Evolutionary conservation across 805 yeast genomes (phyloP).

Genomic region (Spencermartinsiella europaea): DNA sequence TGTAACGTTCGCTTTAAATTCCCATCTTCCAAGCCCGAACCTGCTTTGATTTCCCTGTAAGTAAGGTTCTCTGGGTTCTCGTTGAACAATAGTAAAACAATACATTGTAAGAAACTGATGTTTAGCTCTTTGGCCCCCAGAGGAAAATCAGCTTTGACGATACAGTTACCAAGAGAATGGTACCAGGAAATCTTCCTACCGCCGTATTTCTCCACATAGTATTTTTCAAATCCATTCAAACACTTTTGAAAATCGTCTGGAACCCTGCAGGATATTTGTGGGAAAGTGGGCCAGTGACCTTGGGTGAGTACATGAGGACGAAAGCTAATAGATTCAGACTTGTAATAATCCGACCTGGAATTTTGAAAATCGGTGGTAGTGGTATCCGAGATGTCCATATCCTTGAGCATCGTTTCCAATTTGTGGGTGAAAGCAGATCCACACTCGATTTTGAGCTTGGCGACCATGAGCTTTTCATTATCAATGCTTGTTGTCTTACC

Average conservation of each 20-base stretch:
- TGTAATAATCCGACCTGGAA: background rate
- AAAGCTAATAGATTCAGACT: conserved; percentile 6
- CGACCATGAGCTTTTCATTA: conserved; percentile 73
- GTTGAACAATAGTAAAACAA: conserved; percentile 27
- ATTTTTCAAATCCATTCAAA: conserved; percentile 22
- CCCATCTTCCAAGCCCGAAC: conserved; percentile 18
- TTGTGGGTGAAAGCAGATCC: conserved; percentile 86
- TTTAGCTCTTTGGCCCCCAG: conserved; percentile 29
- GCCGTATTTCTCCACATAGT: conserved; percentile 17
- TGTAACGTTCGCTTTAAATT: conserved; percentile 23
- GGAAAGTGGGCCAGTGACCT: conserved; percentile 31
- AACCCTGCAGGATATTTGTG: conserved; percentile 21
- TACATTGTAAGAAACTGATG: conserved; percentile 26
- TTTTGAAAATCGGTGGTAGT: conserved; percentile 45
- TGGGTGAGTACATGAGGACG: conserved; percentile 26
- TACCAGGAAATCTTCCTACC: conserved; percentile 26
- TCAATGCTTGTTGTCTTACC: conserved; percentile 76
- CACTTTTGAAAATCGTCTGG: conserved; percentile 25
- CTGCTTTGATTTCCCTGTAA: conserved; percentile 17
- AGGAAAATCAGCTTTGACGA: conserved; percentile 26
- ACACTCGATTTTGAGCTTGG: conserved; percentile 77
- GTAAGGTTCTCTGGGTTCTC: conserved; percentile 15
- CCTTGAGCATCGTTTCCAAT: conserved; percentile 91
- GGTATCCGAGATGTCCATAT: conserved; percentile 75
- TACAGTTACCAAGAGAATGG: conserved; percentile 27